Base-by-base conservation (phyloP, 208 protist genomes). In the Spongospora subterranea region DNA sequence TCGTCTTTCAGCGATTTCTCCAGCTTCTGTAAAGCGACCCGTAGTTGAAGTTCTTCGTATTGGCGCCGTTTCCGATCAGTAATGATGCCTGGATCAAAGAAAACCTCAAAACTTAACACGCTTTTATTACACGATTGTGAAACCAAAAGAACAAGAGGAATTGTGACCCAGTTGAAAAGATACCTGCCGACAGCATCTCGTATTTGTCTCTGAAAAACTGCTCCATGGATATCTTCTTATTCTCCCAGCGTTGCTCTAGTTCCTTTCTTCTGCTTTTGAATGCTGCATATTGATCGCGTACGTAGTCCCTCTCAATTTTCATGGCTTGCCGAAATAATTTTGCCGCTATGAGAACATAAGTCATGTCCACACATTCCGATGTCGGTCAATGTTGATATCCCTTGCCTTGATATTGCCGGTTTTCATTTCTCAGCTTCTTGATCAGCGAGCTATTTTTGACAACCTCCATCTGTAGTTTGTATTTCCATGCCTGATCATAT, bases 201-300 rank as follows among this genome's bases (percentile, higher is more conserved):
- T 82, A 82, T n/a, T 82, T 82, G n/a, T 82, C 71, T 6, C 71
- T 35, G 71, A 82, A 82, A 43, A 82, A 82, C 17, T n/a, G 35
- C n/a, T 82, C 71, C 17, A 82, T 82, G 6, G 71, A 82, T 43
- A 35, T 82, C 71, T 82, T 82, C 71, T 35, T 6, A n/a, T 82
- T 82, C 71, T 40, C 6, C 71, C 71, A 82, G 6, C 35, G 71
- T 43, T 43, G 71, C 71, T 82, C 71, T 43, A 82, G 71, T 20
- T 82, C 17, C 6, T 35, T 35, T 13, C 71, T 6, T n/a, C 71
- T 6, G n/a, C 13, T n/a, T 43, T 82, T 82, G n/a, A 82, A 82
- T 20, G 71, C 71, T 39, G 71, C 71, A 35, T 82, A 43, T n/a
- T 82, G 71, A 13, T 39, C 35, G 17, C 71, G 6, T n/a, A 39